Percentiles rank a stretch among this genome's conserved stretches.
These are phyloP conservation scores for Mucor racemosus DNA, from an alignment of 371 early-diverging fungal species.

Conservation along the genomic window DNA sequence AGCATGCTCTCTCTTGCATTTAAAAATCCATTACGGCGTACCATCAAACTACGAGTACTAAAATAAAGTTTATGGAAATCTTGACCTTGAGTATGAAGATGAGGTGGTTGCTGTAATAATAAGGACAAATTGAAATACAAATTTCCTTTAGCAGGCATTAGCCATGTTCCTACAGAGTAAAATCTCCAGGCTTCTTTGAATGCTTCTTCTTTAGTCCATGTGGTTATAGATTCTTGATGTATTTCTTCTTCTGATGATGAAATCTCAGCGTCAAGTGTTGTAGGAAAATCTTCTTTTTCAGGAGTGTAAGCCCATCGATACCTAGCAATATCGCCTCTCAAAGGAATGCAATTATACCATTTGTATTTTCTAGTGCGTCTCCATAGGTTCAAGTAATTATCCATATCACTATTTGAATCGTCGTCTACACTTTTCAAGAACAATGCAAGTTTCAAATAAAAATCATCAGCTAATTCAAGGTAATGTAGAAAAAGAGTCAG, in stretches of 20 bases:
- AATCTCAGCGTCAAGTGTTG: not conserved
- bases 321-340: slow-evolving; percentile 65
- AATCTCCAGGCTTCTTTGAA: slow-evolving; percentile 55
- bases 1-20: slow-evolving; percentile 55
- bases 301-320: slow-evolving; percentile 58
- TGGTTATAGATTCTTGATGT: not conserved
- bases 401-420: slow-evolving; percentile 12
- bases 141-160: slow-evolving; percentile 64
- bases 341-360: slow-evolving; percentile 61
- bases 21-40: slow-evolving; percentile 49
- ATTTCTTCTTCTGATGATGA: no score
- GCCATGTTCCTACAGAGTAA: slow-evolving; percentile 60
- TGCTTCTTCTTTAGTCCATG: slow-evolving; percentile 28
- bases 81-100: slow-evolving; percentile 11
- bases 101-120: slow-evolving; percentile 23
- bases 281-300: slow-evolving; percentile 29
- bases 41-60: slow-evolving; percentile 51
- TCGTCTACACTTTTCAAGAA: slow-evolving; percentile 43
- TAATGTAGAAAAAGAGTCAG: slow-evolving; percentile 34
- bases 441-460: slow-evolving; percentile 45
- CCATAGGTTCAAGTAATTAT: slow-evolving; percentile 38
- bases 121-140: slow-evolving; percentile 49
- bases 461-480: slow-evolving; percentile 45
- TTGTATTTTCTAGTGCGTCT: slow-evolving; percentile 39
- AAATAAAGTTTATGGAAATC: slow-evolving; percentile 51